A percentile compares a stretch with the other conserved stretches of the same genome.
Conservation (phyloP, 495 filamentous ascomycete genomes). For the Podospora comata region DNA sequence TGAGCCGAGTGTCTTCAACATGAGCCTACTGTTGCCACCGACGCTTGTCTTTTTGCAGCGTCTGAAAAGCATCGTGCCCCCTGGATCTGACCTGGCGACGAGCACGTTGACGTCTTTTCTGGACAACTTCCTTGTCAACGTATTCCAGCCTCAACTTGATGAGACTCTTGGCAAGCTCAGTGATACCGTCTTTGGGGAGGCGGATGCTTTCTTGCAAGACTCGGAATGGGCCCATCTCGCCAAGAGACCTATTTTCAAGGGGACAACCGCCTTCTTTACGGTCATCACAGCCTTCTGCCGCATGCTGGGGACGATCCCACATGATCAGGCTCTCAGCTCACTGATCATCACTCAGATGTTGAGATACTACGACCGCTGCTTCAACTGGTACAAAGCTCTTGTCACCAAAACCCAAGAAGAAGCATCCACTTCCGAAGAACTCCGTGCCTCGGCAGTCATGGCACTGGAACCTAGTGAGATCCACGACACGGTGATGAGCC, state of each 20-base stretch:
- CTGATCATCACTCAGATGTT: conserved; percentile 86
- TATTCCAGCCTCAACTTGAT: conserved; percentile 94
- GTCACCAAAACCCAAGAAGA: conserved; percentile 55
- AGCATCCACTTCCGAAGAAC: conserved; percentile 35
- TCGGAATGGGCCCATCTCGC: conserved; percentile 74
- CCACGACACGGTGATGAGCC: conserved; percentile 24
- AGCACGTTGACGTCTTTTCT: conserved; percentile 91
- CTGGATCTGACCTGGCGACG: conserved; percentile 75
- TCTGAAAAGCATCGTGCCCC: conserved; percentile 86
- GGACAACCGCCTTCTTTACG: conserved; percentile 82
- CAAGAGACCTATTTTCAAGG: conserved; percentile 84
- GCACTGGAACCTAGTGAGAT: conserved; percentile 25
- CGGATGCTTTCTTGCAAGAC: conserved; percentile 86
- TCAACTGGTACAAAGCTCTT: conserved; percentile 77
- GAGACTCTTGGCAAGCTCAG: conserved; percentile 90
- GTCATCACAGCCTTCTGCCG: conserved; percentile 86
- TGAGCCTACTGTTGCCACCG: conserved; percentile 89
- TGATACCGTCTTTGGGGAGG: conserved; percentile 73
- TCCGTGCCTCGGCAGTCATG: conserved; percentile 71
- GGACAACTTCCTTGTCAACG: conserved; percentile 96
- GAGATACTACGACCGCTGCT: conserved; percentile 87
- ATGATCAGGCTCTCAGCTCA: conserved; percentile 91
- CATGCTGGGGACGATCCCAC: conserved; percentile 92
- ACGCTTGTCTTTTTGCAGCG: conserved; percentile 88
- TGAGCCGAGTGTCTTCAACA: conserved; percentile 96